Percentiles rank a stretch among this genome's conserved stretches.
phyloP scores from a whole-genome alignment of 495 filamentous ascomycete genomes.

The Xylaria nigripes region DNA sequence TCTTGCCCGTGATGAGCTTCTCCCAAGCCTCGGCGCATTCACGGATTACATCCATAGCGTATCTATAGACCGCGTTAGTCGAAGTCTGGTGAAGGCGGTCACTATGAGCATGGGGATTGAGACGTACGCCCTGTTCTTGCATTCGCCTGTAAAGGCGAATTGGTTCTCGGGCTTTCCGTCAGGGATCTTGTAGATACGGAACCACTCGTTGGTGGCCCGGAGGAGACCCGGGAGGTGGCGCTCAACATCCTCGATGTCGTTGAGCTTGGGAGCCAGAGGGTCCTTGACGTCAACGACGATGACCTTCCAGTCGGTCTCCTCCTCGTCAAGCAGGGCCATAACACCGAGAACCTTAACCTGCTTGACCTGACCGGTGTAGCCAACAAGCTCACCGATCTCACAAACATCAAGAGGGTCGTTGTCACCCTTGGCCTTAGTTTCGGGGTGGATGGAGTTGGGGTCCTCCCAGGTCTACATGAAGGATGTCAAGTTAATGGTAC shows the following conservation, averaged over 20 bases:
- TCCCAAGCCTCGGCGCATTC: slow-evolving; percentile 98
- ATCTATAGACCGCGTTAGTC: slow-evolving; percentile 43
- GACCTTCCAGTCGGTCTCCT: slow-evolving; percentile 99
- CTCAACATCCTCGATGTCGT: slow-evolving; percentile 99
- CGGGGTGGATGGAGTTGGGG: slow-evolving; percentile 86
- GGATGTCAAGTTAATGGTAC: slow-evolving; percentile 10
- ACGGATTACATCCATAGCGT: slow-evolving; percentile 86
- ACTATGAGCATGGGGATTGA: background rate
- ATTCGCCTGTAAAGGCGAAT: slow-evolving; percentile 99
- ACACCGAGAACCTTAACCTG: slow-evolving; percentile 99
- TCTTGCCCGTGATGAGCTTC: slow-evolving; percentile 85
- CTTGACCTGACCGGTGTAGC: slow-evolving; percentile 91
- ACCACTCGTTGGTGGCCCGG: slow-evolving; percentile 99
- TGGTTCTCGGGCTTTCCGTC: slow-evolving; percentile 99
- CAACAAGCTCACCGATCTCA: slow-evolving; percentile 97
- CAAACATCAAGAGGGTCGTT: slow-evolving; percentile 99
- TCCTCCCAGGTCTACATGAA: slow-evolving; percentile 88
- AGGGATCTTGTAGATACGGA: slow-evolving; percentile 99
- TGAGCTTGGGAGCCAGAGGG: slow-evolving; percentile 89
- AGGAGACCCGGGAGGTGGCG: slow-evolving; percentile 94
- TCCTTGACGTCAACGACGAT: slow-evolving; percentile 99
- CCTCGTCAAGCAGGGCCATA: slow-evolving; percentile 98
- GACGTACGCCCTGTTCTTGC: slow-evolving; percentile 95
- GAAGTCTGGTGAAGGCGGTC: background rate
- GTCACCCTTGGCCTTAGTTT: slow-evolving; percentile 99